A percentile compares a stretch with the other conserved stretches of the same genome.
Conservation (phyloP, 1,139 yeast genomes). For the Geotrichum carabidarum region DNA sequence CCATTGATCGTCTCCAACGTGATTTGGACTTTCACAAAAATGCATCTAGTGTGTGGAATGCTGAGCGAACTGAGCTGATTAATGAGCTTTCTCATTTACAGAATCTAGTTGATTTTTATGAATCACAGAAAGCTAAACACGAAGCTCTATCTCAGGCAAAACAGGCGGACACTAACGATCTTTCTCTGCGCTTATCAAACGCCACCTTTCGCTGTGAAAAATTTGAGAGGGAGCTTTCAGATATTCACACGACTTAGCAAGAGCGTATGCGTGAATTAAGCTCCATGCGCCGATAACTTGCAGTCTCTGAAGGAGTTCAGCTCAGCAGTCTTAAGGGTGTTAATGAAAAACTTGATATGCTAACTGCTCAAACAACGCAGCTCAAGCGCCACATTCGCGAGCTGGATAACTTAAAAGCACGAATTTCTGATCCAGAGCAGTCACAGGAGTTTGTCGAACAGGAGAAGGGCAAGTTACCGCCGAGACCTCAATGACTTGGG, state of each 20-base stretch:
- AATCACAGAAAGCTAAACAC: constrained; percentile 8
- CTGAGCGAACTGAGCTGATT: constrained; percentile 37
- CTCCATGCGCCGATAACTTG: constrained; percentile 61
- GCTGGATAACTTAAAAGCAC: constrained; percentile 37
- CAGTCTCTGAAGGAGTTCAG: constrained; percentile 62
- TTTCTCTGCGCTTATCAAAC: constrained; percentile 64
- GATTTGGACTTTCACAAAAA: constrained; percentile 23
- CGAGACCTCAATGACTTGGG: constrained; percentile 27
- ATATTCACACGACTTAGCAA: constrained; percentile 63
- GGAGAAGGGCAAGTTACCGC: constrained; percentile 29
- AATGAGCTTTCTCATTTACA: constrained; percentile 44
- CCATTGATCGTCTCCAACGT: constrained; percentile 27
- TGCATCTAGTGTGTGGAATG: constrained; percentile 18
- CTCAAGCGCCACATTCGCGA: constrained; percentile 52
- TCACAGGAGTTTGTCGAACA: constrained; percentile 31
- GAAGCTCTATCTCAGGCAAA: constrained; percentile 43
- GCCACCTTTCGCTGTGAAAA: constrained; percentile 55
- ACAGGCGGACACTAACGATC: constrained; percentile 74
- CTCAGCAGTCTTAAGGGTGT: constrained; percentile 47
- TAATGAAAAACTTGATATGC: constrained; percentile 40
- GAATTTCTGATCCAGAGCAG: constrained; percentile 32
- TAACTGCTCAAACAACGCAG: constrained; percentile 56
- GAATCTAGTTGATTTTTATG: constrained; percentile 44
- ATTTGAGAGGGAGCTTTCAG: constrained; percentile 74
- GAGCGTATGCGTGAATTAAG: constrained; percentile 77